Percentiles rank a stretch among this genome's conserved stretches.
Evolutionary conservation across 352 stramenopile genomes (phyloP).

Genomic region (Peronospora farinosa): DNA sequence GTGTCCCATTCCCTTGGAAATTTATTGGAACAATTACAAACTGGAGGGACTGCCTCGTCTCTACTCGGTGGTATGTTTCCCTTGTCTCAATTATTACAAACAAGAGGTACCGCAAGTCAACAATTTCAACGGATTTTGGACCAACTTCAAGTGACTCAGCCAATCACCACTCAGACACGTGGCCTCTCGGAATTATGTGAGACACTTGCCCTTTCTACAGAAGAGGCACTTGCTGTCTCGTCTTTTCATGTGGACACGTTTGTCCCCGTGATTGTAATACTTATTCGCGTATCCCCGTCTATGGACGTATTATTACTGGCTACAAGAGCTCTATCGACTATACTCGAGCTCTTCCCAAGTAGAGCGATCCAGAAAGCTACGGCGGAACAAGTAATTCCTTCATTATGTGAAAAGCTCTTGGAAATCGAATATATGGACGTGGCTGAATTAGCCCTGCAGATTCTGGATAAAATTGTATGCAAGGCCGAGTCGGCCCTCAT

Average conservation of each 20-base stretch:
- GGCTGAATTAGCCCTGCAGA: slow-evolving; percentile 59
- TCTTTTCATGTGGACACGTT: slow-evolving; percentile 60
- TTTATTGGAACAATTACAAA: slow-evolving; percentile 29
- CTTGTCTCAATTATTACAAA: slow-evolving; percentile 47
- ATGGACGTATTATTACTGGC: slow-evolving; percentile 65
- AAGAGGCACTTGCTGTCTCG: slow-evolving; percentile 60
- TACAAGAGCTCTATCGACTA: slow-evolving; percentile 41
- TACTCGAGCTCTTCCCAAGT: slow-evolving; percentile 52
- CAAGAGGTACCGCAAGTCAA: slow-evolving; percentile 17
- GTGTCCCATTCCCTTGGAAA: slow-evolving; percentile 43
- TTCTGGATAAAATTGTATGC: slow-evolving; percentile 56
- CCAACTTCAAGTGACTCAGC: slow-evolving; percentile 29
- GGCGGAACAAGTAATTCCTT: slow-evolving; percentile 38
- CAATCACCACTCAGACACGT: slow-evolving; percentile 38
- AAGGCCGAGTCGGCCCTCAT: slow-evolving; percentile 12
- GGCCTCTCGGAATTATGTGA: slow-evolving; percentile 58
- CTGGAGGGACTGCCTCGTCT: slow-evolving; percentile 6
- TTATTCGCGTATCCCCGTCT: slow-evolving; percentile 39
- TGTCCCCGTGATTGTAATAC: slow-evolving; percentile 33
- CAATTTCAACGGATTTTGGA: slow-evolving; percentile 45
- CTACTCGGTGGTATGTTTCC: slow-evolving; percentile 40
- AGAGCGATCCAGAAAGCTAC: slow-evolving; percentile 40
- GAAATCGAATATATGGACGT: slow-evolving; percentile 84
- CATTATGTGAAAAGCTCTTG: slow-evolving; percentile 62
- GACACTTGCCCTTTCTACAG: slow-evolving; percentile 60